phyloP scores from a whole-genome alignment of 306 rosid genomes.

The Trichosanthes truncata region DNA sequence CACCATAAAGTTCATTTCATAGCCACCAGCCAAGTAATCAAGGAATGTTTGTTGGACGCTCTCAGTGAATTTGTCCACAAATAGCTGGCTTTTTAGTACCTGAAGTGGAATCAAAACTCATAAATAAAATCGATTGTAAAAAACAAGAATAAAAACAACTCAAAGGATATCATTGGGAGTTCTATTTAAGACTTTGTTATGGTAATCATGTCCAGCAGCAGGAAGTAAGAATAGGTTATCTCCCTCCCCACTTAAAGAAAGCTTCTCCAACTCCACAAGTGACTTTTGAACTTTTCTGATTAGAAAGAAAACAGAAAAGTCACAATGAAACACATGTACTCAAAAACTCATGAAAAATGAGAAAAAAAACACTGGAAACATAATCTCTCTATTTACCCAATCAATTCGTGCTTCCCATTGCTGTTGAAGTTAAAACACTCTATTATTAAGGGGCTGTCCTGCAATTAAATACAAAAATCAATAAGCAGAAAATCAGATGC shows the following conservation, averaged over 20 bases:
- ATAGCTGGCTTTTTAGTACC: conserved; percentile 73
- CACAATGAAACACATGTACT: conserved; percentile 13
- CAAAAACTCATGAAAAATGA: not conserved
- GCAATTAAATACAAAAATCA: conserved; percentile 32
- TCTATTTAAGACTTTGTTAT: conserved; percentile 50
- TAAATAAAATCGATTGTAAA: conserved; percentile 13
- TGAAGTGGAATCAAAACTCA: conserved; percentile 29
- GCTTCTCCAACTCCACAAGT: conserved; percentile 75
- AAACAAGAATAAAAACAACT: conserved; percentile 11
- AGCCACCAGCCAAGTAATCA: conserved; percentile 89
- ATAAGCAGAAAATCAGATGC: conserved; percentile 16
- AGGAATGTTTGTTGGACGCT: conserved; percentile 70
- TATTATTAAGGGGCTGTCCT: conserved; percentile 74
- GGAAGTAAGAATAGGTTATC: conserved; percentile 39
- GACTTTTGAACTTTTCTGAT: conserved; percentile 79
- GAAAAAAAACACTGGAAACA: conserved; percentile 10
- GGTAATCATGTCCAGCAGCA: conserved; percentile 59
- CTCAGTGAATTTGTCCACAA: conserved; percentile 63
- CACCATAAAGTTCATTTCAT: conserved; percentile 90
- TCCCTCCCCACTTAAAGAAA: conserved; percentile 56
- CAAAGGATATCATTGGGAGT: conserved; percentile 12
- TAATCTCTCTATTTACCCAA: conserved; percentile 59
- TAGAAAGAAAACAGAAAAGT: conserved; percentile 14
- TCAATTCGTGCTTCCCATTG: conserved; percentile 91
- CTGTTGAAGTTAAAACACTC: conserved; percentile 87